phyloP scores from a whole-genome alignment of 2,329 filamentous ascomycete genomes.

The Pseudogymnoascus verrucosus region DNA sequence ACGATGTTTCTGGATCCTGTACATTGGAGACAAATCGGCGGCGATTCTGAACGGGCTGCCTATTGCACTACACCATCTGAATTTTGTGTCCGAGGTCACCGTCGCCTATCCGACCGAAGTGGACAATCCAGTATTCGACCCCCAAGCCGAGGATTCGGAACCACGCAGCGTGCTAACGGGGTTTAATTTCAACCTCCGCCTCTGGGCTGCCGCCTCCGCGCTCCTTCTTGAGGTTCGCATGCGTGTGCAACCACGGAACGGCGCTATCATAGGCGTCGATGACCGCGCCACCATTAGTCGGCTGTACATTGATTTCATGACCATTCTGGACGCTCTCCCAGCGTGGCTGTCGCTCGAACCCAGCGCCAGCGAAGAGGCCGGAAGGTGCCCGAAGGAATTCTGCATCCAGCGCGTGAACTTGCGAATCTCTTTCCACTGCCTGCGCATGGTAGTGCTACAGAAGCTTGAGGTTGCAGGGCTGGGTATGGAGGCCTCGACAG shows the following conservation, averaged over 20 bases:
- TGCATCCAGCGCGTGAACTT: constrained; percentile 35
- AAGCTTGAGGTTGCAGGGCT: constrained; percentile 18
- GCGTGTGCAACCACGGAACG: constrained; percentile 11
- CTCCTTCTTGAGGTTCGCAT: constrained; percentile 30
- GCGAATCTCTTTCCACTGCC: constrained; percentile 34
- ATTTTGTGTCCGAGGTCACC: constrained; percentile 34
- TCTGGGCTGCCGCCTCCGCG: constrained; percentile 36
- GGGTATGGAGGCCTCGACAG: constrained; percentile 7
- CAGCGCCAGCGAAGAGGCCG: constrained; percentile 12
- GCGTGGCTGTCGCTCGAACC: constrained; percentile 27
- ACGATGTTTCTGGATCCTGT: constrained; percentile 14
- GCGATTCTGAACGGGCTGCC: constrained; percentile 30
- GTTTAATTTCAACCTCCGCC: constrained; percentile 35
- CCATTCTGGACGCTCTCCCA: constrained; percentile 34
- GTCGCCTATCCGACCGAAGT: constrained; percentile 22
- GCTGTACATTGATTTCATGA: constrained; percentile 34
- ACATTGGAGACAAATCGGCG: constrained; percentile 14
- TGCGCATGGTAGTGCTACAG: constrained; percentile 33
- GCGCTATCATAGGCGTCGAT: not conserved
- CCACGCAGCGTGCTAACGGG: constrained; percentile 30
- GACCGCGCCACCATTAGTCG: constrained; percentile 24
- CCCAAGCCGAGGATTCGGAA: constrained; percentile 11
- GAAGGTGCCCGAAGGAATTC: constrained; percentile 10
- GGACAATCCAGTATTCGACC: constrained; percentile 20
- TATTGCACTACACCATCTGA: constrained; percentile 37